These are phyloP conservation scores for Secale cereale DNA, from an alignment of 176 grass and related monocot genomes.

Conservation along the genomic window DNA sequence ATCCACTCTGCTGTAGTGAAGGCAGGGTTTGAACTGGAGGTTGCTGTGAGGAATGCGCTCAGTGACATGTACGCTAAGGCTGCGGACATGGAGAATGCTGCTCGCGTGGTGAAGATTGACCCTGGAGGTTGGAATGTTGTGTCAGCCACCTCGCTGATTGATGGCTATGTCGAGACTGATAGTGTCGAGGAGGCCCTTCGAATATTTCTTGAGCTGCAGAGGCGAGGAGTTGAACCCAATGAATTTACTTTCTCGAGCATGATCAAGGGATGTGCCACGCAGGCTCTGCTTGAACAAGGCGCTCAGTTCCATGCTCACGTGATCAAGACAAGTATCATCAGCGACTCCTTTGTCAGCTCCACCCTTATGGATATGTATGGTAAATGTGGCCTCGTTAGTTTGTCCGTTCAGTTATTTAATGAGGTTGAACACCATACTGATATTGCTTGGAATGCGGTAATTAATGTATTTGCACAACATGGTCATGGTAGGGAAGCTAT, in stretches of 20 bases:
- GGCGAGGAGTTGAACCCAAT: slow-evolving; percentile 41
- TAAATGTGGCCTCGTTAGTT: slow-evolving; percentile 49
- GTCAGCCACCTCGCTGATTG: slow-evolving; percentile 55
- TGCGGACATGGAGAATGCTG: slow-evolving; percentile 52
- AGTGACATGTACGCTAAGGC: slow-evolving; percentile 54
- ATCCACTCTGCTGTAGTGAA: slow-evolving; percentile 42
- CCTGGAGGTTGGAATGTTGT: slow-evolving; percentile 59
- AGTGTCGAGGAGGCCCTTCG: slow-evolving; percentile 38
- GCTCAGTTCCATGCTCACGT: slow-evolving; percentile 53
- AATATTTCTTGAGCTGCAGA: slow-evolving; percentile 35
- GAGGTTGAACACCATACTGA: slow-evolving; percentile 39
- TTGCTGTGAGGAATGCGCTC: slow-evolving; percentile 39
- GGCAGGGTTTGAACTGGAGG: slow-evolving; percentile 40
- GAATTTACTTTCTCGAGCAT: slow-evolving; percentile 69
- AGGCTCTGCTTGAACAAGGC: slow-evolving; percentile 58
- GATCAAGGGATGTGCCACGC: slow-evolving; percentile 62
- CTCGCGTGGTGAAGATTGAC: slow-evolving; percentile 20
- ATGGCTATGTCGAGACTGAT: slow-evolving; percentile 53
- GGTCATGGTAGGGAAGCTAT: slow-evolving; percentile 46
- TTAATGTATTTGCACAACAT: slow-evolving; percentile 55
- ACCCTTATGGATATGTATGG: slow-evolving; percentile 67
- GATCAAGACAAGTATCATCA: slow-evolving; percentile 44
- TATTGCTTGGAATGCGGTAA: slow-evolving; percentile 45
- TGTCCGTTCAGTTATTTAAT: slow-evolving; percentile 51
- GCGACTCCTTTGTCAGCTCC: slow-evolving; percentile 45